Evolutionary conservation across 2,329 filamentous ascomycete species (phyloP).

Genomic region (Septoria linicola): DNA sequence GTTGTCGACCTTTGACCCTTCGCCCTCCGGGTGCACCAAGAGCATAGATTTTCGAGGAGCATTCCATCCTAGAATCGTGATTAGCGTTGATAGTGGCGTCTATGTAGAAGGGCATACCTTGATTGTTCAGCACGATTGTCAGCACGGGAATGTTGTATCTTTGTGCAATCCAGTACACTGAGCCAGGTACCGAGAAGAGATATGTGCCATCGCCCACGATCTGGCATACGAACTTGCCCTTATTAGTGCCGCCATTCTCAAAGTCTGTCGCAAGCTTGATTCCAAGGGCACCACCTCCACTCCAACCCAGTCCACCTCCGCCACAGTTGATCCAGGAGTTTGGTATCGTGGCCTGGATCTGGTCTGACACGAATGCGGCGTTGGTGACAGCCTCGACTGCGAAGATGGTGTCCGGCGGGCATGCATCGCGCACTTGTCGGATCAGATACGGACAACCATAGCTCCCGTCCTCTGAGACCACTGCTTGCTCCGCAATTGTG

Average conservation of each 20-base stretch:
- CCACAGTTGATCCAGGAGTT: conserved; percentile 80
- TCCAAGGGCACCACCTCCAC: conserved; percentile 70
- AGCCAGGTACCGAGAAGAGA: conserved; percentile 64
- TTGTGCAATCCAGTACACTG: conserved; percentile 67
- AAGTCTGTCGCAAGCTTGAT: conserved; percentile 69
- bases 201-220: conserved; percentile 68
- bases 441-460: conserved; percentile 62
- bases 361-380: conserved; percentile 65
- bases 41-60: conserved; percentile 61
- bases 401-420: conserved; percentile 68
- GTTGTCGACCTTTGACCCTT: conserved; percentile 61
- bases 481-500: conserved; percentile 57
- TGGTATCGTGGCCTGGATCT: conserved; percentile 65
- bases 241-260: conserved; percentile 49
- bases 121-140: conserved; percentile 68
- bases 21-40: conserved; percentile 64
- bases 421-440: conserved; percentile 54
- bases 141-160: conserved; percentile 65
- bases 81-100: neutral
- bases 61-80: conserved; percentile 56
- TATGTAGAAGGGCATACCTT: conserved; percentile 42
- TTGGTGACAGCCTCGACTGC: conserved; percentile 77
- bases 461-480: conserved; percentile 61
- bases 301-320: conserved; percentile 78
- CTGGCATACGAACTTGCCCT: conserved; percentile 61